These are phyloP conservation scores for Fusarium hainanense DNA, from an alignment of 2,329 filamentous ascomycete genomes.

Conservation along the genomic window DNA sequence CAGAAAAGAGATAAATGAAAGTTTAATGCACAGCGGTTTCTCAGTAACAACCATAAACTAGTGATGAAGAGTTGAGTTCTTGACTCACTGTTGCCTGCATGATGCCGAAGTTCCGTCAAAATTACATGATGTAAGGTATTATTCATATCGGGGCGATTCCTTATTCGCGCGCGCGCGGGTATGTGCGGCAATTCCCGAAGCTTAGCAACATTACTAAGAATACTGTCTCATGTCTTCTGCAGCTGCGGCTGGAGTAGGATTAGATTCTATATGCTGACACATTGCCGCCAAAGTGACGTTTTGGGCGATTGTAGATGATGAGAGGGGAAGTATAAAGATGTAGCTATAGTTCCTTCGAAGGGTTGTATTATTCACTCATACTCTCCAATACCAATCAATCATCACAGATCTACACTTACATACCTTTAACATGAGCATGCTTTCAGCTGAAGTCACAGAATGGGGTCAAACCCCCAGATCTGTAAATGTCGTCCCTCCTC, in stretches of 20 bases:
- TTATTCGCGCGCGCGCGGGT: not conserved
- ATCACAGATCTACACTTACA: not conserved
- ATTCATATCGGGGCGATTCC: not conserved
- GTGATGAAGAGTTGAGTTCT: not conserved
- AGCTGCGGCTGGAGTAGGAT: conserved; percentile 8
- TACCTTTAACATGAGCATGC: conserved; percentile 43
- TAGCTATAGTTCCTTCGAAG: not conserved
- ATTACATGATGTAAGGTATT: conserved; percentile 25
- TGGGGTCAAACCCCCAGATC: conserved; percentile 51
- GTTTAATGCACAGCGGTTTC: conserved; percentile 35
- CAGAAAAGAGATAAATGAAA: conserved; percentile 46
- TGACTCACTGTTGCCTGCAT: not conserved
- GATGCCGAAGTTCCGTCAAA: conserved; percentile 38
- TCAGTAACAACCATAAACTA: too few relatives aligned
- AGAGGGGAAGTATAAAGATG: conserved; percentile 27
- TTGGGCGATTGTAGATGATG: not conserved
- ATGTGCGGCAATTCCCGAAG: not conserved
- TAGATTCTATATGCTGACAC: conserved; percentile 1
- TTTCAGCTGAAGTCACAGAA: conserved; percentile 54
- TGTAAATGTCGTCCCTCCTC: conserved; percentile 50
- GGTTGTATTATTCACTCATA: not conserved
- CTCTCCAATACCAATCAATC: not conserved
- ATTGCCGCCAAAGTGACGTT: not conserved
- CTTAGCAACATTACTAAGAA: conserved; percentile 35
- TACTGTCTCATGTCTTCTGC: not conserved